phyloP scores from a whole-genome alignment of 2,329 filamentous ascomycete species.

The Aureobasidium sp. region DNA sequence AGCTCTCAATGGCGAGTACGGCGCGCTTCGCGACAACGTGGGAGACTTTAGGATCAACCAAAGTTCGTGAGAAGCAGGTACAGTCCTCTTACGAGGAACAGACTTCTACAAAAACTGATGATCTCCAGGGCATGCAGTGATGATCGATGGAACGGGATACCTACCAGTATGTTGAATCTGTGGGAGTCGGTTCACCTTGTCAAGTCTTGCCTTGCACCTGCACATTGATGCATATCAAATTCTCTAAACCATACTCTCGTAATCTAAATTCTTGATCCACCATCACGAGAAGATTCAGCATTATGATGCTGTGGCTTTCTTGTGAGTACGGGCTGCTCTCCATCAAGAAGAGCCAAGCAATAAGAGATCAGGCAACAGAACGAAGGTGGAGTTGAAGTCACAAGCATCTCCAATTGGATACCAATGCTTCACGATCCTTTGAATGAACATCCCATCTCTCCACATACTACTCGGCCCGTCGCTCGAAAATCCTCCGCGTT shows the following conservation, averaged over 20 bases:
- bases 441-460: not conserved
- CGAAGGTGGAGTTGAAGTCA: not conserved
- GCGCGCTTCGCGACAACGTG: not conserved
- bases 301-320: slow-evolving; percentile 1
- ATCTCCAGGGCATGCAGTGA: not conserved
- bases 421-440: not conserved
- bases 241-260: not conserved
- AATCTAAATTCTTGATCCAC: not conserved
- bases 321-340: not conserved
- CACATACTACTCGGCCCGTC: not conserved
- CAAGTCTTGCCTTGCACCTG: not conserved
- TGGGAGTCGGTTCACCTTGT: not conserved
- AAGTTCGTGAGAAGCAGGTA: not conserved
- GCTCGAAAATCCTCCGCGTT: not conserved
- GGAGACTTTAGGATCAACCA: slow-evolving; percentile 1
- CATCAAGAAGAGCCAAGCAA: not conserved
- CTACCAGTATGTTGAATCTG: not conserved
- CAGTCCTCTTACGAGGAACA: not conserved
- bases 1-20: not conserved
- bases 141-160: not conserved
- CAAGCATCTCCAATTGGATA: slow-evolving; percentile 1
- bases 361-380: not conserved
- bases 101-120: not conserved
- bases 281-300: not conserved
- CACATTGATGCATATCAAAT: not conserved